phyloP scores from a whole-genome alignment of 2,329 filamentous ascomycete species.

The Diplodia mutila region DNA sequence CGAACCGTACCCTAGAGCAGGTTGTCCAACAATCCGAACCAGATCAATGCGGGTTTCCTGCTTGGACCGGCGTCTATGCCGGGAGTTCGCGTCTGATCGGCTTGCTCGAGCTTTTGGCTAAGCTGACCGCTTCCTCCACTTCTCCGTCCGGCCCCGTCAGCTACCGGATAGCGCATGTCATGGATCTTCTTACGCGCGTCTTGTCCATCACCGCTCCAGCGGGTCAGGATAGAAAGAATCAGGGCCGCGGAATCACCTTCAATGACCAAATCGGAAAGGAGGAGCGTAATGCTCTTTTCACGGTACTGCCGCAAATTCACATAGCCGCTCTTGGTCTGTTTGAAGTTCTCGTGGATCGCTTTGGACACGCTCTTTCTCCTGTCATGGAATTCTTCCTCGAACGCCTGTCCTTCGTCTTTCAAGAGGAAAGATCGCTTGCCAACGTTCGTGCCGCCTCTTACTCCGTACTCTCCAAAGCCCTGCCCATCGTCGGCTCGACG shows the following conservation, averaged over 20 bases:
- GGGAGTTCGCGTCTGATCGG: slow-evolving; percentile 71
- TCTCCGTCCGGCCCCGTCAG: slow-evolving; percentile 66
- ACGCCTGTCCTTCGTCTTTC: slow-evolving; percentile 72
- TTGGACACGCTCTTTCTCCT: slow-evolving; percentile 62
- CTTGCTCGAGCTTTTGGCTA: slow-evolving; percentile 67
- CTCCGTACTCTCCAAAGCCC: slow-evolving; percentile 58
- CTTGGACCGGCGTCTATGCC: slow-evolving; percentile 75
- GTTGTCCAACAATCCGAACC: slow-evolving; percentile 45
- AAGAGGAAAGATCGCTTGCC: slow-evolving; percentile 53
- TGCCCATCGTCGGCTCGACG: slow-evolving; percentile 66
- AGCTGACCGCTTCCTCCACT: slow-evolving; percentile 62
- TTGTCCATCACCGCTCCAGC: slow-evolving; percentile 64
- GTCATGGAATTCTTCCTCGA: slow-evolving; percentile 69
- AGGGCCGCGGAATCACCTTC: slow-evolving; percentile 45
- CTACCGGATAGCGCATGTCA: slow-evolving; percentile 67
- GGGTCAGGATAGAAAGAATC: slow-evolving; percentile 38
- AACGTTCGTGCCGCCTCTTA: slow-evolving; percentile 66
- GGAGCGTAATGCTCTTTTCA: slow-evolving; percentile 80
- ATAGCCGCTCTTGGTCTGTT: slow-evolving; percentile 69
- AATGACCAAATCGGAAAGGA: slow-evolving; percentile 76
- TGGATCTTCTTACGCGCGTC: slow-evolving; percentile 72
- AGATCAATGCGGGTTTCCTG: slow-evolving; percentile 58
- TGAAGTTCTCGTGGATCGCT: slow-evolving; percentile 58
- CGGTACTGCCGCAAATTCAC: slow-evolving; percentile 74
- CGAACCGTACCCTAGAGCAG: slow-evolving; percentile 37